Conservation (phyloP, 225 moss, liverwort and hornwort species). For the Polytrichum commune region DNA sequence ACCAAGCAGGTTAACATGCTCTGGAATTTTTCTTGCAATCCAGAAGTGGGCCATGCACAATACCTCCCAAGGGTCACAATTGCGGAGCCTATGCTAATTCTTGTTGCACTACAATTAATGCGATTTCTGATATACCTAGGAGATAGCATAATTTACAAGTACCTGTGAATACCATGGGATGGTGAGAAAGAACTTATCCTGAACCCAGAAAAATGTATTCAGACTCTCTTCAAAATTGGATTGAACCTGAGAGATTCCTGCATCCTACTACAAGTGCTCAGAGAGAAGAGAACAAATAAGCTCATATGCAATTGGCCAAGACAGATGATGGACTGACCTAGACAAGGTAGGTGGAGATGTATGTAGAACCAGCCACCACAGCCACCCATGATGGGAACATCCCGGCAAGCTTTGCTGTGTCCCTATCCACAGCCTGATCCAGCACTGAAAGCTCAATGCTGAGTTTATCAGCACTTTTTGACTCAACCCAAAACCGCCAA, state of each 20-base stretch:
- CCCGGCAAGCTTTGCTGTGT: conserved; percentile 46
- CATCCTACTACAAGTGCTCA: background rate
- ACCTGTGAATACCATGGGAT: background rate
- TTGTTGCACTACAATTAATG: no score
- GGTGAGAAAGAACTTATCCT: background rate
- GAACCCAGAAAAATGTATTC: background rate
- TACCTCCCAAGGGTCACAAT: background rate
- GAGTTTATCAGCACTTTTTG: conserved; percentile 53
- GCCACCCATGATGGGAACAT: conserved; percentile 91
- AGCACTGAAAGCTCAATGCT: conserved; percentile 77
- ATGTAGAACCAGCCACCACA: conserved; percentile 70
- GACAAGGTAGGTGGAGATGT: conserved; percentile 68
- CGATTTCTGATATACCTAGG: no score
- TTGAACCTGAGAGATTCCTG: background rate
- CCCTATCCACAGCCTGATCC: conserved; percentile 65
- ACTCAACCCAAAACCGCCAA: conserved; percentile 92
- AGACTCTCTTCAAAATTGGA: background rate
- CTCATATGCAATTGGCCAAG: background rate
- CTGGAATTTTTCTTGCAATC: background rate
- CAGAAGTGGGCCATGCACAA: no score
- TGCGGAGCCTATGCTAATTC: background rate
- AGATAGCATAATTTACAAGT: background rate
- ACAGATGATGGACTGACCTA: conserved; percentile 19
- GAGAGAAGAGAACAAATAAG: no score
- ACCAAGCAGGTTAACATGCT: background rate